Evolutionary conservation across 2,329 filamentous ascomycete genomes (phyloP), one percentile per base, ranked within the genome.

Genomic region (Neurospora sp.): DNA sequence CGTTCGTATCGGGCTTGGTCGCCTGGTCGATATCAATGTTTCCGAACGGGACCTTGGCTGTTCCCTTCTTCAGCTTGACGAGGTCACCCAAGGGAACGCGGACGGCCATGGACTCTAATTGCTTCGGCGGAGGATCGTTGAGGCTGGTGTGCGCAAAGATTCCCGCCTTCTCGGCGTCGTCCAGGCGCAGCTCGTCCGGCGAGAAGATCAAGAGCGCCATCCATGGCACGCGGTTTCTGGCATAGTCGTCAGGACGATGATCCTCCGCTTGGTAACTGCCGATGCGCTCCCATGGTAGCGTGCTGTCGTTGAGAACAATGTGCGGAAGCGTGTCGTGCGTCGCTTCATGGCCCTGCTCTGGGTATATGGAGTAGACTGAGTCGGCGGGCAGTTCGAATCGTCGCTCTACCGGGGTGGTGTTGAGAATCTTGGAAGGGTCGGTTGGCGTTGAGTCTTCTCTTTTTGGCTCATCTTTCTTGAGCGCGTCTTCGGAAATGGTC

Each of bases 251-350:
- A 1, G 46, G 11, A 15, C 15, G 8, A n/a, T 39, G 11, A 36
- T 38, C 33, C 69, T 68, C 66, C 68, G 15, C 66, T 66, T 17
- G 71, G 5, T 69, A 70, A 19, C 74, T 79, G 0, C 71, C 78
- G 0, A 73, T 17, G 0, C 81, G 71, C 72, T 82, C 80, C 83
- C 83, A 84, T 0, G 82, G 83, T 1, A 84, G 71, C 69, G 80
- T 77, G 0, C 82, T 79, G 70, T 84, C 81, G 1, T 73, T 81
- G 23, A 85, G 75, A 4, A 84, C 80, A 0, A 85, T 72, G 72
- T 85, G 82, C 1, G 83, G 83, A 3, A 84, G 72, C 1, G 80
- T 78, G 0, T 74, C 42, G 4, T 69, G 70, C 1, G 76, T 70
- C n/a, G 79, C 83, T 0, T 71, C 52, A 67, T 82, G 76, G 0